These are phyloP conservation scores for Serendipita sp. DNA, from an alignment of 768 basidiomycete genomes.

Conservation along the genomic window DNA sequence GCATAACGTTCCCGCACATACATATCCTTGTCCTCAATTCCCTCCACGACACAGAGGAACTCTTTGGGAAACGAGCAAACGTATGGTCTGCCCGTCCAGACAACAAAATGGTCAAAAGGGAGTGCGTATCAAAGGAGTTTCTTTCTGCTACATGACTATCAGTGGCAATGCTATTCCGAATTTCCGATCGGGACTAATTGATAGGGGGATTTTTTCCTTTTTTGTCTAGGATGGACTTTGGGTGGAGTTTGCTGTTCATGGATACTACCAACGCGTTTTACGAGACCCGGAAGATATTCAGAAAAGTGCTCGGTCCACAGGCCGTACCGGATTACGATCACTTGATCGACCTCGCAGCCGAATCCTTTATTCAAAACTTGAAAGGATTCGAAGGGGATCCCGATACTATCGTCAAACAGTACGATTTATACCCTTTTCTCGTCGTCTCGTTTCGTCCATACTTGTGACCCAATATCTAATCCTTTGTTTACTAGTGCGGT, in stretches of 20 bases:
- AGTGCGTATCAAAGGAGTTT: not conserved
- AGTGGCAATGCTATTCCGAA: too few species aligned
- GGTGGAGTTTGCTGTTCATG: not conserved
- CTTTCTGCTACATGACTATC: not conserved
- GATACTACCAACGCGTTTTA: not conserved
- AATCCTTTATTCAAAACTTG: not conserved
- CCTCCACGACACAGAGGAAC: not conserved
- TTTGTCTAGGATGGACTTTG: not conserved
- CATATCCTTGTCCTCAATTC: not conserved
- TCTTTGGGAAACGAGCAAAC: not conserved
- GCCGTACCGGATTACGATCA: not conserved
- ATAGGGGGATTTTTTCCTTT: not conserved
- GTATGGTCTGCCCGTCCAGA: not conserved
- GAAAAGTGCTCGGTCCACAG: not conserved
- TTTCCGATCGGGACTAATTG: too few species aligned
- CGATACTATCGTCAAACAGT: not conserved
- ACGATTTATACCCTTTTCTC: not conserved
- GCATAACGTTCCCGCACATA: not conserved
- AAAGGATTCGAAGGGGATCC: not conserved
- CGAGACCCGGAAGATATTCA: not conserved
- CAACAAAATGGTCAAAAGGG: not conserved
- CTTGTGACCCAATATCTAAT: not conserved
- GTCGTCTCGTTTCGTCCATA: not conserved
- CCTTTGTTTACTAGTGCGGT: not conserved
- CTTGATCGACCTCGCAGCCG: not conserved